Percentiles rank a stretch among this genome's conserved stretches.
phyloP scores from a whole-genome alignment of 1,139 yeast genomes.

The Suhomyces taliae region DNA sequence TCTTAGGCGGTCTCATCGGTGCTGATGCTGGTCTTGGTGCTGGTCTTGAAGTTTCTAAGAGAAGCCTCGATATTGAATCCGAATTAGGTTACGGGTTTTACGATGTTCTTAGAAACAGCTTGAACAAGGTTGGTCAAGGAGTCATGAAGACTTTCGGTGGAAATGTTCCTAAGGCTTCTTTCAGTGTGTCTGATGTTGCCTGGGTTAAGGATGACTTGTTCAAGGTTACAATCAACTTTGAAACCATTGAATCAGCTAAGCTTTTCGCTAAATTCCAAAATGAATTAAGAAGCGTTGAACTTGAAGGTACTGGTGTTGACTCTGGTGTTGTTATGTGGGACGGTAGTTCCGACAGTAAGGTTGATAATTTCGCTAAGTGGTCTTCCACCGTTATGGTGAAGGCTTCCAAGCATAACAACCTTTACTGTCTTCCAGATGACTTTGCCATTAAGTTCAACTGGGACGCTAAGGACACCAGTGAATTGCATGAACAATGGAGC shows the following conservation, averaged over 20 bases:
- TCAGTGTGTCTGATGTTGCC: conserved; percentile 28
- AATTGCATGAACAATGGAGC: conserved; percentile 18
- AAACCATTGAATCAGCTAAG: conserved; percentile 14
- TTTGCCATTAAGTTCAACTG: conserved; percentile 28
- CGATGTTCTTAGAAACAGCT: conserved; percentile 11
- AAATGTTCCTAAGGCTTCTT: conserved; percentile 27
- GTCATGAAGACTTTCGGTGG: conserved; percentile 14
- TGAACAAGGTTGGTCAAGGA: conserved; percentile 11
- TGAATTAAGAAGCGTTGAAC: conserved; percentile 17
- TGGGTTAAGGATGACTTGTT: conserved; percentile 27
- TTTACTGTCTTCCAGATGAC: conserved; percentile 33
- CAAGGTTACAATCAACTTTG: conserved; percentile 27
- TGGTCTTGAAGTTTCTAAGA: conserved; percentile 10
- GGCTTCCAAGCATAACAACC: conserved; percentile 23
- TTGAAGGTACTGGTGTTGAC: conserved; percentile 14
- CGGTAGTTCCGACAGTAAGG: conserved; percentile 20
- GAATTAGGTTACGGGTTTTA: conserved; percentile 13
- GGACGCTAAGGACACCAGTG: conserved; percentile 14
- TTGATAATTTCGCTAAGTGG: conserved; percentile 22
- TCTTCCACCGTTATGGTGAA: conserved; percentile 25
- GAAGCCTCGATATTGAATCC: conserved; percentile 13
- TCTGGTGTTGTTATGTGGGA: conserved; percentile 15
- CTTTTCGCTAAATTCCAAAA: conserved; percentile 23
- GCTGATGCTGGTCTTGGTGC: conserved; percentile 9
- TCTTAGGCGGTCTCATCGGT: conserved; percentile 6